A percentile compares a stretch with the other conserved stretches of the same genome.
Conservation (phyloP, 2,329 filamentous ascomycete species). For the Cladosporium sp. region DNA sequence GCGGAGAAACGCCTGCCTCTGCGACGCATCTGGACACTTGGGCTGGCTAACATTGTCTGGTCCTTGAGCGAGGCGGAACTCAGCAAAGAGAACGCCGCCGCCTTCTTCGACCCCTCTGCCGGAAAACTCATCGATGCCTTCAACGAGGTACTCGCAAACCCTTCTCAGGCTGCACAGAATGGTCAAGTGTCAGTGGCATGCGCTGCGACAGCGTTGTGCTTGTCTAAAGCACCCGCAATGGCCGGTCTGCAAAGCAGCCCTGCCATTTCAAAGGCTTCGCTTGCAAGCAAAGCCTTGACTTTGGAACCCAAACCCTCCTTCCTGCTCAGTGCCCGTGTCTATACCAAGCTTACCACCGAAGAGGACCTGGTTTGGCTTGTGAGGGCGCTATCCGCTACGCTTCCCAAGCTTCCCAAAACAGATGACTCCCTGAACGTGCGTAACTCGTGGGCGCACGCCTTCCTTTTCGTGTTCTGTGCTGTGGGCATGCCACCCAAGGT, state of each 20-base stretch:
- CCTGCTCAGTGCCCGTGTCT: conserved; percentile 76
- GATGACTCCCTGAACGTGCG: conserved; percentile 25
- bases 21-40: conserved; percentile 75
- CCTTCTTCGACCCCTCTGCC: conserved; percentile 47
- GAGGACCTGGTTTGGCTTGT: conserved; percentile 77
- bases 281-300: conserved; percentile 62
- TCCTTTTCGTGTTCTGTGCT: conserved; percentile 73
- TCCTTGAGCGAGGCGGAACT: conserved; percentile 46
- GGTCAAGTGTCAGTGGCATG: conserved; percentile 78
- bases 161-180: conserved; percentile 71
- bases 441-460: conserved; percentile 68
- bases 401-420: conserved; percentile 50
- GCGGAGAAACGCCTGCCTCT: conserved; percentile 76
- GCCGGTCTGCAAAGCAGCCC: conserved; percentile 50
- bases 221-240: conserved; percentile 50
- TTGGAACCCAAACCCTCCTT: conserved; percentile 81
- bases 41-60: conserved; percentile 66
- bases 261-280: conserved; percentile 57
- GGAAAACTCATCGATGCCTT: conserved; percentile 64
- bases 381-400: conserved; percentile 61
- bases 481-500: conserved; percentile 55
- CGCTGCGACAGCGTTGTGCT: conserved; percentile 61
- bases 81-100: conserved; percentile 41
- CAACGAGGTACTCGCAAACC: conserved; percentile 73
- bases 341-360: conserved; percentile 67